A percentile compares a stretch with the other conserved stretches of the same genome.
Evolutionary conservation across 352 stramenopile genomes (phyloP).

Genomic region (Peronospora tabacina): DNA sequence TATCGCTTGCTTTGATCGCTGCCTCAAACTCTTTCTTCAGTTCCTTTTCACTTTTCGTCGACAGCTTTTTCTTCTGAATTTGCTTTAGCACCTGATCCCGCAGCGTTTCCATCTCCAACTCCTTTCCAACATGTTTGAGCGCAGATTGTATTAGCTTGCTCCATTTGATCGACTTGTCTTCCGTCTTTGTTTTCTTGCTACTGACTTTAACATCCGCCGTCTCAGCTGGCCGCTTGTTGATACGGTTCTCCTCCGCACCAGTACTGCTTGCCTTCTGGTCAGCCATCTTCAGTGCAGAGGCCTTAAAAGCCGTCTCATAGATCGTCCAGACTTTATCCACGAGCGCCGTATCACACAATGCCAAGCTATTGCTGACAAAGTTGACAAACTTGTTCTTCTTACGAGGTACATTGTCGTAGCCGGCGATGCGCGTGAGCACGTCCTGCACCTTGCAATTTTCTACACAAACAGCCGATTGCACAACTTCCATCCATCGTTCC

Average conservation of each 20-base stretch:
- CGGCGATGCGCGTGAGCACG: constrained; percentile 65
- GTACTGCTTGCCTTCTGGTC: constrained; percentile 3
- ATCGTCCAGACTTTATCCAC: constrained; percentile 67
- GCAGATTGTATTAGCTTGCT: constrained; percentile 52
- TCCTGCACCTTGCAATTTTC: constrained; percentile 52
- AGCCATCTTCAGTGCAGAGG: constrained; percentile 15
- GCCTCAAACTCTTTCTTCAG: constrained; percentile 60
- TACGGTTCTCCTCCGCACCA: constrained; percentile 8
- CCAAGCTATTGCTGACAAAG: constrained; percentile 85
- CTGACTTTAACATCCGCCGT: constrained; percentile 21
- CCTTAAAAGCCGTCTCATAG: constrained; percentile 60
- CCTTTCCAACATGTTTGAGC: constrained; percentile 41
- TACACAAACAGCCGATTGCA: constrained; percentile 43
- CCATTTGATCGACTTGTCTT: constrained; percentile 62
- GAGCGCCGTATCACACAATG: constrained; percentile 34
- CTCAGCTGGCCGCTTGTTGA: constrained; percentile 43
- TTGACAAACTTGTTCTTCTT: constrained; percentile 93
- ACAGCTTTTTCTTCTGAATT: constrained; percentile 38
- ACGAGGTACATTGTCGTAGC: constrained; percentile 87
- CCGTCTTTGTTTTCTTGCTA: constrained; percentile 41
- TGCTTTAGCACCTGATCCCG: constrained; percentile 39
- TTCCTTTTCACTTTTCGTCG: constrained; percentile 52
- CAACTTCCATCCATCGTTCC: constrained; percentile 79
- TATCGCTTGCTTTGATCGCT: constrained; percentile 33
- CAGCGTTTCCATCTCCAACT: constrained; percentile 51